phyloP scores from a whole-genome alignment of 1,284 basidiomycete genomes.

The Ustilago curta region DNA sequence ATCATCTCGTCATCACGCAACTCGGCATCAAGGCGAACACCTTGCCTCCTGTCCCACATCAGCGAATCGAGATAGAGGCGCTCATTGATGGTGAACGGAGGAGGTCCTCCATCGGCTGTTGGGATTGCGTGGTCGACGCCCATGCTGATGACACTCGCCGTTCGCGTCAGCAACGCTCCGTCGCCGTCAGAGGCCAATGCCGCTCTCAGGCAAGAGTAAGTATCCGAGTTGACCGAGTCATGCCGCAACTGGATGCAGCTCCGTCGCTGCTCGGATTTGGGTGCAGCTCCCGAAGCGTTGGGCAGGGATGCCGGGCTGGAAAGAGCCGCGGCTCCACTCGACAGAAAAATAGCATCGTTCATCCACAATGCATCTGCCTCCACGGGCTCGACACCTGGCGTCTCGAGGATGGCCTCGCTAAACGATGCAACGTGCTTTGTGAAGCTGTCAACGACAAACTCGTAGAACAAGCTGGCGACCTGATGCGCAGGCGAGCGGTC shows the following conservation, averaged over 20 bases:
- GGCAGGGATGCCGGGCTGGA: slow-evolving; percentile 18
- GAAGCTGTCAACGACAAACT: slow-evolving; percentile 34
- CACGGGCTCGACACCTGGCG: slow-evolving; percentile 4
- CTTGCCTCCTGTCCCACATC: slow-evolving; percentile 47
- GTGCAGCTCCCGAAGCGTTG: neutral
- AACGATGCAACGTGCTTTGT: slow-evolving; percentile 24
- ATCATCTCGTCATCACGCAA: slow-evolving; percentile 31
- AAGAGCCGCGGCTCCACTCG: slow-evolving; percentile 32
- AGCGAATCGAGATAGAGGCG: slow-evolving; percentile 48
- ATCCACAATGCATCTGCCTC: slow-evolving; percentile 36
- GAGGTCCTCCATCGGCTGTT: slow-evolving; percentile 6
- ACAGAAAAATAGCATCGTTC: slow-evolving; percentile 27
- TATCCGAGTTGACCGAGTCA: slow-evolving; percentile 46
- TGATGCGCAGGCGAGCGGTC: slow-evolving; percentile 26
- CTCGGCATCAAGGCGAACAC: slow-evolving; percentile 43
- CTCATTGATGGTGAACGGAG: slow-evolving; percentile 36
- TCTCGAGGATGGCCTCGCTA: slow-evolving; percentile 19
- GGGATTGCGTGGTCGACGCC: slow-evolving; percentile 31
- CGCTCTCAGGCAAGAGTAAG: slow-evolving; percentile 40
- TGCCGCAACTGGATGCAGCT: slow-evolving; percentile 35
- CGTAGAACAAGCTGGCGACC: slow-evolving; percentile 35
- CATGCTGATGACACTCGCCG: slow-evolving; percentile 35
- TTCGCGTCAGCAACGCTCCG: slow-evolving; percentile 39
- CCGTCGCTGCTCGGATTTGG: slow-evolving; percentile 25
- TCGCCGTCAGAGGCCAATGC: slow-evolving; percentile 45